These are phyloP conservation scores for Diospyros kaki DNA, from an alignment of 148 eudicot genomes.

Conservation along the genomic window DNA sequence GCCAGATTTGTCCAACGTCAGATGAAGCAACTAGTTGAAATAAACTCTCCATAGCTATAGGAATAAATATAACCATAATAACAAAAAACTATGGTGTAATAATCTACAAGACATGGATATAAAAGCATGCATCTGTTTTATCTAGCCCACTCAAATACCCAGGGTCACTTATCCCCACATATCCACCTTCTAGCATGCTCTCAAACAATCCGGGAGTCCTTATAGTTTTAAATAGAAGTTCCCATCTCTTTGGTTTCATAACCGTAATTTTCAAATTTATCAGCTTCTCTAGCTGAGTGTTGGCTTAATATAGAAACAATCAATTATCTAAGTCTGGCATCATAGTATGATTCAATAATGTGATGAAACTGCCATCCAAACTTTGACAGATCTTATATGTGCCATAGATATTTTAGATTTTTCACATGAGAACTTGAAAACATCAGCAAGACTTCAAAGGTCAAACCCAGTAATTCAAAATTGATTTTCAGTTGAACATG, in stretches of 20 bases:
- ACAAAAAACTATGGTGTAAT: not conserved
- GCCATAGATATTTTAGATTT: too few species aligned
- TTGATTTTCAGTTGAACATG: not conserved
- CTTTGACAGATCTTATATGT: not conserved
- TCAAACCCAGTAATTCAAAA: not conserved
- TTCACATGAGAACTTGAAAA: too few species aligned
- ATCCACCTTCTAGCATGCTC: not conserved
- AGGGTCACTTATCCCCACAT: too few species aligned
- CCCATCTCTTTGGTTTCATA: not conserved
- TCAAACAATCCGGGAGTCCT: not conserved
- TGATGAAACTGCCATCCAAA: not conserved
- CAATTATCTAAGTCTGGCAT: not conserved
- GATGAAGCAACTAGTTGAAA: constrained; percentile 1
- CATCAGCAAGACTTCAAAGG: not conserved
- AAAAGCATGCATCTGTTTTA: too few species aligned
- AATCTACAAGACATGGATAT: too few species aligned
- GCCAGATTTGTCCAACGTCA: constrained; percentile 25
- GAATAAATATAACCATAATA: too few species aligned
- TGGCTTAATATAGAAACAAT: too few species aligned
- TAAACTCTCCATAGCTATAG: not conserved
- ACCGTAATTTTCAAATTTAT: not conserved
- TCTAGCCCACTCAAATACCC: too few species aligned
- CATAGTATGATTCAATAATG: not conserved
- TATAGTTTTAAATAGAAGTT: not conserved
- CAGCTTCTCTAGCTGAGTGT: not conserved